A percentile compares a stretch with the other conserved stretches of the same genome.
Evolutionary conservation across 2,329 filamentous ascomycete genomes (phyloP).

Genomic region (Exophiala aquamarina): DNA sequence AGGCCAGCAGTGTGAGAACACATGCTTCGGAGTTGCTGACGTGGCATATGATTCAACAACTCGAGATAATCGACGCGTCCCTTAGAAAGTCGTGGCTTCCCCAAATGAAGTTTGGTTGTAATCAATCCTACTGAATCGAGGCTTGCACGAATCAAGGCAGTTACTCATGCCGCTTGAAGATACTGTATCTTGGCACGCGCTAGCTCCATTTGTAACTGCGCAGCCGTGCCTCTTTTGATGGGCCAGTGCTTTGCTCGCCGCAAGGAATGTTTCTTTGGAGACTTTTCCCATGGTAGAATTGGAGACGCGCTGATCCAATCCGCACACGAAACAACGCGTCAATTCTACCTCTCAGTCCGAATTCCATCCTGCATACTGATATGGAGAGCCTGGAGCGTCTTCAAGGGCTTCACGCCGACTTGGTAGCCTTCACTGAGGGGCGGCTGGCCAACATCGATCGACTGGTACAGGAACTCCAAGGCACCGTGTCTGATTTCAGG

Average conservation of each 20-base stretch:
- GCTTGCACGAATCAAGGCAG: too few species aligned
- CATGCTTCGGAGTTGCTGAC: background rate
- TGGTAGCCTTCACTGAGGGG: slow-evolving; percentile 72
- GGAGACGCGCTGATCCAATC: slow-evolving; percentile 2
- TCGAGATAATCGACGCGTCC: too few species aligned
- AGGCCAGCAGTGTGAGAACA: background rate
- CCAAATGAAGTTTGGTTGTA: too few species aligned
- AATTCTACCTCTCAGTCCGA: slow-evolving; percentile 3
- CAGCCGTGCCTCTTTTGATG: too few species aligned
- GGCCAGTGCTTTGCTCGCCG: too few species aligned
- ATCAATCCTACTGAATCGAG: too few species aligned
- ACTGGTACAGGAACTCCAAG: slow-evolving; percentile 64
- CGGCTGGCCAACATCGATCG: slow-evolving; percentile 70
- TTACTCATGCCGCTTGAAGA: too few species aligned
- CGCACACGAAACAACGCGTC: background rate
- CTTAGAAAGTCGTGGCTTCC: too few species aligned
- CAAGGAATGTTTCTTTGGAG: background rate
- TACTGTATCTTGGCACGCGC: too few species aligned
- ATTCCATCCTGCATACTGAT: slow-evolving; percentile 55
- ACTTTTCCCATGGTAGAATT: slow-evolving; percentile 1
- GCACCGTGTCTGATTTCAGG: slow-evolving; percentile 65
- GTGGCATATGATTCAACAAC: too few species aligned
- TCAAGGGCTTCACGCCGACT: slow-evolving; percentile 81
- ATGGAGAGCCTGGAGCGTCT: slow-evolving; percentile 72
- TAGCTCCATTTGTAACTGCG: too few species aligned